A percentile compares a stretch with the other conserved stretches of the same genome.
phyloP scores from a whole-genome alignment of 495 filamentous ascomycete species.

The Mycothermus thermophilus region DNA sequence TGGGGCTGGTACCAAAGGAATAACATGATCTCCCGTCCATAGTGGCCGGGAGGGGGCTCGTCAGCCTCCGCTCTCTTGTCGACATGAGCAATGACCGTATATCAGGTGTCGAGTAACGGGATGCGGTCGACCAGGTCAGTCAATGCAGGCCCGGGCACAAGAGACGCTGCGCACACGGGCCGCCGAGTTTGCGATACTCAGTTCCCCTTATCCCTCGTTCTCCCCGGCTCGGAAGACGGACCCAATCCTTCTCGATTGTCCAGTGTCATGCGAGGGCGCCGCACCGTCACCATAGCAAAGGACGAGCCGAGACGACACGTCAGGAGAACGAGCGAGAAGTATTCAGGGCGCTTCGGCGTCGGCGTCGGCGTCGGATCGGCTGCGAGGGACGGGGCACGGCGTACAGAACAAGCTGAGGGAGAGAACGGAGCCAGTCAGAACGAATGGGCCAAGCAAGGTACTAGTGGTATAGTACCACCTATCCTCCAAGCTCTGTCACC shows the following conservation, averaged over 20 bases:
- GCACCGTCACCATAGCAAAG: constrained; percentile 3
- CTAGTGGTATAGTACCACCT: no score
- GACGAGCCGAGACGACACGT: neutral
- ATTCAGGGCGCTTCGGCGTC: no score
- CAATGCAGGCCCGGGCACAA: no score
- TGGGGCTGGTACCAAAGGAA: constrained; percentile 2
- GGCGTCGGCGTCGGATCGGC: no score
- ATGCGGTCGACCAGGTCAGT: constrained; percentile 1
- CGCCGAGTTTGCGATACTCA: neutral
- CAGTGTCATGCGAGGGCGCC: neutral
- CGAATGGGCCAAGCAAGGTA: no score
- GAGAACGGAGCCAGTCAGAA: no score
- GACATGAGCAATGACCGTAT: no score
- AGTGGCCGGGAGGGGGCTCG: constrained; percentile 12
- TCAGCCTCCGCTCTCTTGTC: constrained; percentile 5
- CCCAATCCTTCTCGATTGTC: constrained; percentile 3
- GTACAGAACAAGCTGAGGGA: no score
- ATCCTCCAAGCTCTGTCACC: no score
- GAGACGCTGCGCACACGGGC: constrained; percentile 2
- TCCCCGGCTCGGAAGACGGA: neutral
- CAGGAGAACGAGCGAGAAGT: no score
- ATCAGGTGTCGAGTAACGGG: neutral
- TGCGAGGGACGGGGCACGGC: no score
- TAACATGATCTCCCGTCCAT: constrained; percentile 17
- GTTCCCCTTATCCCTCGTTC: neutral